A percentile compares a stretch with the other conserved stretches of the same genome.
Conservation (phyloP, 1,139 yeast genomes). For the Tardiomyces depauwii region DNA sequence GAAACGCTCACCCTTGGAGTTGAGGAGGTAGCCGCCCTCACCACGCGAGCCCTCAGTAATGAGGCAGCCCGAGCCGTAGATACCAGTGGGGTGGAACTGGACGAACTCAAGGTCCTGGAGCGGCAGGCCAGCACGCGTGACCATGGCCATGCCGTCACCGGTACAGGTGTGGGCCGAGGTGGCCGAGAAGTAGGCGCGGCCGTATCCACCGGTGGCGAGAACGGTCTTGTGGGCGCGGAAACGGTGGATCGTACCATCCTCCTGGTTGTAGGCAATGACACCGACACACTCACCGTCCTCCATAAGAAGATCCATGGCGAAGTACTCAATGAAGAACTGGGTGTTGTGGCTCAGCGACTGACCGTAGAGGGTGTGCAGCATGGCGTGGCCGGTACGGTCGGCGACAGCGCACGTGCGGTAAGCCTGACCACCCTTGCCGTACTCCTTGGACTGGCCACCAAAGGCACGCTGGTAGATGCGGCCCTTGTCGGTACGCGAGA, state of each 20-base stretch:
- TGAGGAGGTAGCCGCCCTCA: constrained; percentile 96
- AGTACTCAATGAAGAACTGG: constrained; percentile 95
- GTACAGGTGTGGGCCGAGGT: constrained; percentile 99
- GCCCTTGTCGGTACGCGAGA: constrained; percentile 95
- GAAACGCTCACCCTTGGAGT: constrained; percentile 97
- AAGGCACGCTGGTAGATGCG: constrained; percentile 97
- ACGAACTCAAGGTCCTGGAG: constrained; percentile 95
- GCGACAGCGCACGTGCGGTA: constrained; percentile 99
- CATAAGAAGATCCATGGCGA: constrained; percentile 90
- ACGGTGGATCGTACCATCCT: constrained; percentile 97
- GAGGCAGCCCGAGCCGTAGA: constrained; percentile 96
- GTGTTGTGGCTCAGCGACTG: constrained; percentile 96
- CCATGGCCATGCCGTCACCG: constrained; percentile 99
- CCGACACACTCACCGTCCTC: constrained; percentile 96
- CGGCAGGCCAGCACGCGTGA: constrained; percentile 95
- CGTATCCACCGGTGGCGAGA: constrained; percentile 98
- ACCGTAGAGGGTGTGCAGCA: constrained; percentile 91
- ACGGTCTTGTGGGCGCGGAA: constrained; percentile 95
- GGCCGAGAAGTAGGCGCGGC: constrained; percentile 97
- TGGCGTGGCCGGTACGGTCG: constrained; percentile 97
- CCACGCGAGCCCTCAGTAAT: constrained; percentile 99
- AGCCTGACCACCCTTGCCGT: constrained; percentile 98
- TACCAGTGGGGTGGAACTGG: constrained; percentile 99
- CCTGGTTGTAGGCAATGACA: constrained; percentile 95
- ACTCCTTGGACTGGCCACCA: constrained; percentile 95